Evolutionary conservation across 208 protist species (phyloP).

Genomic region (Crithidia acanthocephali): DNA sequence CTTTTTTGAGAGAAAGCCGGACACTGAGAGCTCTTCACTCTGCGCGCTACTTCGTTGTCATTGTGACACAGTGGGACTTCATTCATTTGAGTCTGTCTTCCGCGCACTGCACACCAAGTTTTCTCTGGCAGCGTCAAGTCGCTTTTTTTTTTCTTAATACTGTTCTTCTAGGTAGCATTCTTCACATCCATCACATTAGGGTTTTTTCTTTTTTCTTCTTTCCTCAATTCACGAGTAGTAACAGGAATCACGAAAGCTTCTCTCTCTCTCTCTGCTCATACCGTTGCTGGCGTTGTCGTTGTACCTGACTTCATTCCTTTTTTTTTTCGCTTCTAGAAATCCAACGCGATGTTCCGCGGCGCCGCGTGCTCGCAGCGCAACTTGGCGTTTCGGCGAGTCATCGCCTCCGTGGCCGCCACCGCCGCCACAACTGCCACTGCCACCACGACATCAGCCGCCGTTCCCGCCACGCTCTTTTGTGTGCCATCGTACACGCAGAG

Average conservation of each 20-base stretch:
- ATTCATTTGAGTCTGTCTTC: too few relatives aligned
- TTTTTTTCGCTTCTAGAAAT: not conserved
- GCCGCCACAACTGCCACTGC: not conserved
- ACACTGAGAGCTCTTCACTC: too few relatives aligned
- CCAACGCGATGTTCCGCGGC: not conserved
- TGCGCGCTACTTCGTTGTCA: too few relatives aligned
- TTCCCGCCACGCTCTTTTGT: not conserved
- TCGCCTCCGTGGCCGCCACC: not conserved
- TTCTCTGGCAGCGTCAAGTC: too few relatives aligned
- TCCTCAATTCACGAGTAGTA: not conserved
- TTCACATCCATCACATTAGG: slow-evolving; percentile 6
- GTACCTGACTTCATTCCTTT: too few relatives aligned
- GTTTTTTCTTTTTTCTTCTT: not conserved
- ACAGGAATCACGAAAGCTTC: too few relatives aligned
- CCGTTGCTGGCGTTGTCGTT: not conserved
- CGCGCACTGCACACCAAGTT: too few relatives aligned
- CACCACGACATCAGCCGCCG: too few relatives aligned
- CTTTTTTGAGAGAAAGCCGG: too few relatives aligned
- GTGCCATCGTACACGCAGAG: not conserved
- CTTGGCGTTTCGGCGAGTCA: not conserved
- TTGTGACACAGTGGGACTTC: too few relatives aligned
- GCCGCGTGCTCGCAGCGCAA: not conserved
- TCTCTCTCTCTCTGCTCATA: too few relatives aligned
- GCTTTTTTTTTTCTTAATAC: slow-evolving; percentile 10
- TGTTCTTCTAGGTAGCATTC: slow-evolving; percentile 4